Percentiles rank a stretch among this genome's conserved stretches.
phyloP scores from a whole-genome alignment of 768 basidiomycete genomes.

The Tephrocybe sp. region DNA sequence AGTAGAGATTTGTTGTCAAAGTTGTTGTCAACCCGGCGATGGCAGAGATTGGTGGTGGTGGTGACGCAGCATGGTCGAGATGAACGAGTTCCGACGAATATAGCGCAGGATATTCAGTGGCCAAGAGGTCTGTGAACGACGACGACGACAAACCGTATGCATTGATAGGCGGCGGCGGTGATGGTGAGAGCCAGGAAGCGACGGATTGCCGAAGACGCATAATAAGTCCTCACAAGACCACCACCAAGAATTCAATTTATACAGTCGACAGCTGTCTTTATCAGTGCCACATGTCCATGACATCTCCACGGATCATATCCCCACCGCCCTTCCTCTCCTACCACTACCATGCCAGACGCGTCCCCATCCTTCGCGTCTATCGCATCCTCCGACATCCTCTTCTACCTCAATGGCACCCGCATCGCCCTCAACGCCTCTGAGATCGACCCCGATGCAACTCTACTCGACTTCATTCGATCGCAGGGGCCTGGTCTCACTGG shows the following conservation, averaged over 20 bases:
- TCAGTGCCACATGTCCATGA: not conserved
- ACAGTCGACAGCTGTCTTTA: not conserved
- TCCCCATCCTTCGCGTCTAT: constrained; percentile 2
- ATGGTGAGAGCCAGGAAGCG: constrained; percentile 6
- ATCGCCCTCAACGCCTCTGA: constrained; percentile 14
- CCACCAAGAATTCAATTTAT: not conserved
- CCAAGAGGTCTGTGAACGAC: constrained; percentile 10
- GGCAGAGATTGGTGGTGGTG: constrained; percentile 14
- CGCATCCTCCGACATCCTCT: constrained; percentile 13
- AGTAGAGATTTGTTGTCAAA: constrained; percentile 7
- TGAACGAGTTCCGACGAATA: constrained; percentile 14
- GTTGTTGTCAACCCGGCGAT: constrained; percentile 8
- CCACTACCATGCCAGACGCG: not conserved
- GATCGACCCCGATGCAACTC: constrained; percentile 17
- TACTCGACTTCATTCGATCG: constrained; percentile 18
- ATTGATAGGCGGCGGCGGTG: not conserved
- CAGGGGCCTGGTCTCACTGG: constrained; percentile 19
- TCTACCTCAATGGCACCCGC: constrained; percentile 18
- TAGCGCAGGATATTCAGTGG: constrained; percentile 13
- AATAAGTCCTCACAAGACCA: not conserved
- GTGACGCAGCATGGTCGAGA: constrained; percentile 18
- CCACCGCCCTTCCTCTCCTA: not conserved
- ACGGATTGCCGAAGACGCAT: constrained; percentile 4
- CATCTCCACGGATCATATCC: constrained; percentile 2
- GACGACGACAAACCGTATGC: constrained; percentile 10